Percentiles rank a stretch among this genome's conserved stretches.
phyloP scores from a whole-genome alignment of 495 filamentous ascomycete species.

The Acidiella bohemica region DNA sequence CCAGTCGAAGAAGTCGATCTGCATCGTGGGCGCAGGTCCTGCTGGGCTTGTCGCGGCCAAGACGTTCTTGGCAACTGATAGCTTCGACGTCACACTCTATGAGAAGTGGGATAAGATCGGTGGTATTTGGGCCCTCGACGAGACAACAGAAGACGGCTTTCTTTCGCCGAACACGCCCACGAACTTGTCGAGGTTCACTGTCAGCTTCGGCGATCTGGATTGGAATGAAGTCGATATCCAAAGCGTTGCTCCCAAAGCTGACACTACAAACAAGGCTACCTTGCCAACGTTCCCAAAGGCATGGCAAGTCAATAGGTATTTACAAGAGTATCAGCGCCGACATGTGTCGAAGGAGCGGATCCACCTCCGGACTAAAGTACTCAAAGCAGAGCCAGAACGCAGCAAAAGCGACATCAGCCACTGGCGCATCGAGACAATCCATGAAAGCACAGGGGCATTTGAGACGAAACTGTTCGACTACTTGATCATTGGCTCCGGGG shows the following conservation, averaged over 20 bases:
- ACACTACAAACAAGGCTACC: neutral
- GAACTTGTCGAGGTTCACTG: slow-evolving; percentile 67
- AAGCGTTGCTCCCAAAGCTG: neutral
- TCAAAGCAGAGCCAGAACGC: slow-evolving; percentile 30
- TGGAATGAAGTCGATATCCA: slow-evolving; percentile 40
- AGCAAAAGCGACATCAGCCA: slow-evolving; percentile 2
- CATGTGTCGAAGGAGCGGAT: slow-evolving; percentile 43
- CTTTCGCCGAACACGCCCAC: slow-evolving; percentile 58
- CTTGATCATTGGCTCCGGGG: slow-evolving; percentile 61
- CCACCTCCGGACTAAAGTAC: slow-evolving; percentile 41
- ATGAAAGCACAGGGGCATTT: neutral
- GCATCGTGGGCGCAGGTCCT: slow-evolving; percentile 58
- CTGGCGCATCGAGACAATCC: slow-evolving; percentile 2
- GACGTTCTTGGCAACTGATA: slow-evolving; percentile 50
- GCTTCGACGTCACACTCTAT: slow-evolving; percentile 57
- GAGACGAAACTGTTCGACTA: slow-evolving; percentile 46
- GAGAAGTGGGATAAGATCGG: slow-evolving; percentile 53
- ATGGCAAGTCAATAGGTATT: slow-evolving; percentile 61
- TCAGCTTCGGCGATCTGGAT: slow-evolving; percentile 65
- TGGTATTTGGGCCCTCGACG: slow-evolving; percentile 56
- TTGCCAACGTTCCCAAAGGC: slow-evolving; percentile 57
- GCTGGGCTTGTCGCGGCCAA: slow-evolving; percentile 74
- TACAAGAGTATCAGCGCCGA: slow-evolving; percentile 44
- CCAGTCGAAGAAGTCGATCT: slow-evolving; percentile 22
- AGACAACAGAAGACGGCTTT: slow-evolving; percentile 30